Evolutionary conservation across 2,329 filamentous ascomycete species (phyloP).

Genomic region (Rhytidhysteron rufulum): DNA sequence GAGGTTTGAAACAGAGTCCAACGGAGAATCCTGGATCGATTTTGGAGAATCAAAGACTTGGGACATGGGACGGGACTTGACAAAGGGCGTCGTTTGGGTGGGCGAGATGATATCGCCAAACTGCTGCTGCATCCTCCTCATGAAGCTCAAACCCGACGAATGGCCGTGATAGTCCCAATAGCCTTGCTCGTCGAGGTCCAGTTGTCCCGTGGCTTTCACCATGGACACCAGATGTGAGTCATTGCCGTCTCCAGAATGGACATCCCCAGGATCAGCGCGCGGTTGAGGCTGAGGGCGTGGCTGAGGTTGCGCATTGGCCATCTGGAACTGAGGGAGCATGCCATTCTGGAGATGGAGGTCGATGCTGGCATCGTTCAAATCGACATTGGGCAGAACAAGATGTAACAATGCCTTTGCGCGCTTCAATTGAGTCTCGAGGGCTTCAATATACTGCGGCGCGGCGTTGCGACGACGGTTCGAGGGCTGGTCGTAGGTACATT

Average conservation of each 20-base stretch:
- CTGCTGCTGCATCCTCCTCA: slow-evolving; percentile 81
- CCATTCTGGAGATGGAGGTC: slow-evolving; percentile 74
- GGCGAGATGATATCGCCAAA: slow-evolving; percentile 73
- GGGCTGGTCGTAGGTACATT: slow-evolving; percentile 93
- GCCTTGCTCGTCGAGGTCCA: slow-evolving; percentile 87
- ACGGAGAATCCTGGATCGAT: slow-evolving; percentile 61
- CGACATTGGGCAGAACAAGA: slow-evolving; percentile 76
- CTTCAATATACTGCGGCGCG: slow-evolving; percentile 88
- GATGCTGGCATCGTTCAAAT: slow-evolving; percentile 79
- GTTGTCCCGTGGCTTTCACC: slow-evolving; percentile 86
- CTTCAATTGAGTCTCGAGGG: slow-evolving; percentile 75
- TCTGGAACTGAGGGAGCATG: slow-evolving; percentile 41
- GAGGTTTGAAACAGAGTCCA: slow-evolving; percentile 35
- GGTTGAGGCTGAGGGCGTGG: slow-evolving; percentile 16
- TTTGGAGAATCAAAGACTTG: slow-evolving; percentile 68
- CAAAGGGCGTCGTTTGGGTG: slow-evolving; percentile 55
- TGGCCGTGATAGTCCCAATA: slow-evolving; percentile 94
- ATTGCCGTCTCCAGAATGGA: slow-evolving; percentile 25
- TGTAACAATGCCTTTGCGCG: slow-evolving; percentile 77
- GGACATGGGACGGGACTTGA: slow-evolving; percentile 51
- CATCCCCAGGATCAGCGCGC: slow-evolving; percentile 10
- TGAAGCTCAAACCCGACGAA: slow-evolving; percentile 86
- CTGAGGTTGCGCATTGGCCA: slow-evolving; percentile 15
- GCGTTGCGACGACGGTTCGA: slow-evolving; percentile 89
- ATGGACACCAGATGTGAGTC: slow-evolving; percentile 81